Base-by-base conservation (phyloP, 2,329 filamentous ascomycete genomes). In the Stachybotrys chlorohalonatus region DNA sequence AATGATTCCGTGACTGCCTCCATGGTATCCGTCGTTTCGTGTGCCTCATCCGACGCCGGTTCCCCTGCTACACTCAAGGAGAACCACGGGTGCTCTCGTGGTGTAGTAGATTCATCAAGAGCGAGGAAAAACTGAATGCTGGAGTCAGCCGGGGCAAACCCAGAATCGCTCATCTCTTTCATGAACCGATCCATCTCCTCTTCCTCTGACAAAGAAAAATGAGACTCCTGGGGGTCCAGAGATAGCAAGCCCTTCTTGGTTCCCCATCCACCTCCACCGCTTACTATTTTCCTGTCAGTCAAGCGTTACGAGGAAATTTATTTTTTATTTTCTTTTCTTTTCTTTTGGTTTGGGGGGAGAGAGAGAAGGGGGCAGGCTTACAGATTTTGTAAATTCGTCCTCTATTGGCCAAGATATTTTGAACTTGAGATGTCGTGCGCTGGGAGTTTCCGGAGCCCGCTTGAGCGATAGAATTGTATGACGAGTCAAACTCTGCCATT, bases 211-310 rank as follows among this genome's bases (percentile, higher is more conserved):
- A 67, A 52, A 7, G 74, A 65, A 16, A 73, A 72, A 61, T 81
- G 80, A 17, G 68, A 75, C 15, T 74, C 78, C 59, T 89, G 80
- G 4, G 90, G 88, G 63, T 94, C 89, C 5, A 95, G 76, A 6
- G 89, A 90, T 3, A 95, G 73, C 0, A 95, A 73, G 0, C 90
- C 90, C 62, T 87, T 84, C 67, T 93, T 94, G 54, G 81, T 75
- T 15, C 90, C 90, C 90, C 90, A 95, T 17, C 90, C 90, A 47
- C 90, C 90, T 49, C 90, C 90, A 5, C 90, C 90, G 63, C 88
- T 91, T 58, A 92, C 81, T 78, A 48, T 45, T 42, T 24, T 11
- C 31, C 16, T 42, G 15, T 45, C 7, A 39, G 6, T 16, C 4
- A 11, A 17, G 11, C 4, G 24, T 24, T 4, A 7, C 15, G n/a